A percentile compares a stretch with the other conserved stretches of the same genome.
These are phyloP conservation scores for Auriscalpium microsporum DNA, from an alignment of 768 basidiomycete genomes.

Conservation along the genomic window DNA sequence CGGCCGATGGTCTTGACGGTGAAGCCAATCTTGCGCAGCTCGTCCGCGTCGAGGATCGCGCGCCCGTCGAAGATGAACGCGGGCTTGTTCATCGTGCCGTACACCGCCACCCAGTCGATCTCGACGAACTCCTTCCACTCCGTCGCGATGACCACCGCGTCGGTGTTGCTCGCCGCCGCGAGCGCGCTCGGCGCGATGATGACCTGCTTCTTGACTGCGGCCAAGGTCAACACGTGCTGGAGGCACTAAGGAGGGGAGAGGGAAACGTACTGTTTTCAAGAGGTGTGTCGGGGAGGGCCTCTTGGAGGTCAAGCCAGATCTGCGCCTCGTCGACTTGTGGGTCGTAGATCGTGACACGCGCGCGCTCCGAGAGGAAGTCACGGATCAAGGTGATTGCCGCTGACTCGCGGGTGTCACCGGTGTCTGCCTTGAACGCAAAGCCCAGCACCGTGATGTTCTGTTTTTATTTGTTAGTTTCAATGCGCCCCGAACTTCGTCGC, in stretches of 20 bases:
- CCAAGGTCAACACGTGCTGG: neutral
- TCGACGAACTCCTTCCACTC: conserved; percentile 97
- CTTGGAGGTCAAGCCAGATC: conserved; percentile 76
- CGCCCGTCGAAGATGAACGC: conserved; percentile 96
- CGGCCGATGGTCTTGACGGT: conserved; percentile 63
- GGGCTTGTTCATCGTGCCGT: conserved; percentile 91
- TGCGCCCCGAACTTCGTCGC: neutral
- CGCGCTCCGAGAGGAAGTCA: conserved; percentile 88
- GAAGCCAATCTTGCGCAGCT: conserved; percentile 84
- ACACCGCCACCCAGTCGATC: conserved; percentile 85
- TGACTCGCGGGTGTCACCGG: conserved; percentile 97
- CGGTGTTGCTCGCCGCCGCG: conserved; percentile 82
- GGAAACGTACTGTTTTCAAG: conserved; percentile 54
- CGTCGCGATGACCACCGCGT: conserved; percentile 92
- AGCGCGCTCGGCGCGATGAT: conserved; percentile 68
- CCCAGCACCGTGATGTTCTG: conserved; percentile 93
- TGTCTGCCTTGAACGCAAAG: conserved; percentile 99
- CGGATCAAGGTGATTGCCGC: conserved; percentile 90
- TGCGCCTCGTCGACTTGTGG: conserved; percentile 80
- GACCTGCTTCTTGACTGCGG: conserved; percentile 79
- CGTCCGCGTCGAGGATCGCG: conserved; percentile 73
- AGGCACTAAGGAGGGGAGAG: neutral
- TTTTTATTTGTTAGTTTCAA: neutral
- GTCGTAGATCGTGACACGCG: conserved; percentile 83
- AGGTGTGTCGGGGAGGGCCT: conserved; percentile 55